A percentile compares a stretch with the other conserved stretches of the same genome.
These are phyloP conservation scores for Allomyces arbusculus DNA, from an alignment of 192 early-diverging fungal species.

Conservation along the genomic window DNA sequence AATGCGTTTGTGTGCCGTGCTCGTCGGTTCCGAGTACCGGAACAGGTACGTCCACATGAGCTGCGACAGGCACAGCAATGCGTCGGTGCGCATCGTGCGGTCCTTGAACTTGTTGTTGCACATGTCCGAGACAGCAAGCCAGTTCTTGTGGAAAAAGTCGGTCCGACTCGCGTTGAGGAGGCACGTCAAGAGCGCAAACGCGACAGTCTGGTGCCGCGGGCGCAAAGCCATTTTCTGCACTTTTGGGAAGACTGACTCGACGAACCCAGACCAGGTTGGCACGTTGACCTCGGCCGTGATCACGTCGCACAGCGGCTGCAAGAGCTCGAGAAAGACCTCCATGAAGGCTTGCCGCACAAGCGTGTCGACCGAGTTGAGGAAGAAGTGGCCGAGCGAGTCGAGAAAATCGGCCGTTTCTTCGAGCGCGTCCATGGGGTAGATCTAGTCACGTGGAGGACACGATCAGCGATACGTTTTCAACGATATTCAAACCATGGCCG, in stretches of 20 bases:
- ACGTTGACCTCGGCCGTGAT: conserved; percentile 36
- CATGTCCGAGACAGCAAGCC: conserved; percentile 6
- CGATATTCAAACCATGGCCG: not conserved
- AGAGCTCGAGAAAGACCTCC: conserved; percentile 68
- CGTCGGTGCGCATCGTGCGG: conserved; percentile 5
- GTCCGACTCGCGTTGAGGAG: conserved; percentile 26
- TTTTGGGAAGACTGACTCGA: conserved; percentile 28
- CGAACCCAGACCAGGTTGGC: conserved; percentile 30
- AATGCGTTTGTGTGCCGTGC: conserved; percentile 24
- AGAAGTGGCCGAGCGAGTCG: conserved; percentile 66
- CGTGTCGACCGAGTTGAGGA: conserved; percentile 53
- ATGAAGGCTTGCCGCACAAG: conserved; percentile 81
- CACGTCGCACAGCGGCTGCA: conserved; percentile 72
- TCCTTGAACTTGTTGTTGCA: not conserved
- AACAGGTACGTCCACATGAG: conserved; percentile 89
- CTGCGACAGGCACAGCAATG: conserved; percentile 56
- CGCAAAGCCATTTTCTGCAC: conserved; percentile 29
- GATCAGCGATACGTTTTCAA: not conserved
- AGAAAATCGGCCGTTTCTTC: conserved; percentile 93
- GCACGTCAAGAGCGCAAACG: conserved; percentile 23
- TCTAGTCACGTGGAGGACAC: conserved; percentile 11
- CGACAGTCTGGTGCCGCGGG: conserved; percentile 22
- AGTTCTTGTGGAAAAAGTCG: conserved; percentile 33
- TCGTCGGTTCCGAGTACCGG: conserved; percentile 53
- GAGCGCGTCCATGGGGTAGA: conserved; percentile 79